Conservation (phyloP, 2,329 filamentous ascomycete species). For the Phialophora macrospora region DNA sequence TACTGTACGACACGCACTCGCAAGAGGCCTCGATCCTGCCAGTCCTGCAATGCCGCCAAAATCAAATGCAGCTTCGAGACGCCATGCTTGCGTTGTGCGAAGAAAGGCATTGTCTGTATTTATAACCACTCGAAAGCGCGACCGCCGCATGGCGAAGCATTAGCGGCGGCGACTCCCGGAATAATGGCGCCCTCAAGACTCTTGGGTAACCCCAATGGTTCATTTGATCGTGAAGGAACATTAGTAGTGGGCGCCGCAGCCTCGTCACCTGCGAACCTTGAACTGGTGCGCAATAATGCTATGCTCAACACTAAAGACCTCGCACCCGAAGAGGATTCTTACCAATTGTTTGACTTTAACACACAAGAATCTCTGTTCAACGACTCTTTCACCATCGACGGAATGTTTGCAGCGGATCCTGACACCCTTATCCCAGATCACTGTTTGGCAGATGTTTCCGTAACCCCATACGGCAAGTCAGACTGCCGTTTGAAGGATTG, state of each 20-base stretch:
- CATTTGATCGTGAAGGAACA: neutral
- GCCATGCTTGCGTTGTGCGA: slow-evolving; percentile 35
- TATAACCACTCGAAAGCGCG: slow-evolving; percentile 25
- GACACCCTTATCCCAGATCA: neutral
- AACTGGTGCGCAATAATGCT: neutral
- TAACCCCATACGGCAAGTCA: neutral
- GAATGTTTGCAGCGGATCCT: neutral
- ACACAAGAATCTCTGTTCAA: neutral
- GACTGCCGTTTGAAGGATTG: neutral
- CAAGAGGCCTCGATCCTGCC: slow-evolving; percentile 35
- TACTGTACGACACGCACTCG: slow-evolving; percentile 37
- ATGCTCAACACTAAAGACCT: neutral
- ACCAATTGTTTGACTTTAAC: neutral
- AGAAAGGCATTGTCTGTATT: slow-evolving; percentile 36
- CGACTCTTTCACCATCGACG: neutral
- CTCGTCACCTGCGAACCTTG: neutral
- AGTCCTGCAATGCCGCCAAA: slow-evolving; percentile 37
- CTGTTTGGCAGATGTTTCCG: neutral
- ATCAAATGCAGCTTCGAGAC: slow-evolving; percentile 39
- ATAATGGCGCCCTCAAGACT: neutral
- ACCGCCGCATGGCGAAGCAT: neutral
- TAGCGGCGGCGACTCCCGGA: no score
- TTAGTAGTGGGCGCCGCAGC: no score
- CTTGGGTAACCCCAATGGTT: neutral
- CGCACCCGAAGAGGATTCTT: neutral